Base-by-base conservation (phyloP, 768 basidiomycete genomes). In the Leccinum rimulosum region DNA sequence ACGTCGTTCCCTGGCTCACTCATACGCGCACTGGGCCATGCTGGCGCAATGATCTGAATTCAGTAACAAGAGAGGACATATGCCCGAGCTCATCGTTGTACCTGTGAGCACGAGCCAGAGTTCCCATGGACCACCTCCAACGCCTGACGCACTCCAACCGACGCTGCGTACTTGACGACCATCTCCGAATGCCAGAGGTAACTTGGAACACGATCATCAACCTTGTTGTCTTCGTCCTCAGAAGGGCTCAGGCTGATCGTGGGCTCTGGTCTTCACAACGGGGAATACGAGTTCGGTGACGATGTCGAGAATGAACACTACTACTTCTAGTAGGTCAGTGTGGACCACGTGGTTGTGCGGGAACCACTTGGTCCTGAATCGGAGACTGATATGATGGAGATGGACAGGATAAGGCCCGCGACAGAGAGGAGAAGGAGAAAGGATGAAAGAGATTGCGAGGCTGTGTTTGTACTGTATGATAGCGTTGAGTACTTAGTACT, bases 51-150 rank as follows among this genome's bases (percentile, higher is more conserved):
- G 2, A 38, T 36, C 51, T 14, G 9, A 58, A 50, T 14, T 9
- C 48, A 89, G 87, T 55, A 88, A 89, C 66, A 75, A 73, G 10
- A 80, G 82, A 61, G 70, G 73, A 5, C 87, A 87, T 12, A 91
- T 90, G 88, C 89, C 89, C 1, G 74, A 82, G 30, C 70, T 90
- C 19, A 71, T 89, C 51, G 74, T 85, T 2, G 66, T 78, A 0
- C 65, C 70, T 3, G 70, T 78, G 17, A 73, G 72, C 55, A 76
- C 78, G 7, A 64, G 75, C 9, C 67, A 74, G 11, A 71, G 74
- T 1, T 67, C 77, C 4, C n/a, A n/a, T n/a, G n/a, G n/a, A n/a
- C 67, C 81, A 1, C 81, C 86, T 2, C 81, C 78, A 1, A 70
- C 81, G 7, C 77, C 30, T 30, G 30, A 8, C 4, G 30, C 30